A percentile compares a stretch with the other conserved stretches of the same genome.
phyloP scores from a whole-genome alignment of 306 rosid species.

The Vigna nakashimae region DNA sequence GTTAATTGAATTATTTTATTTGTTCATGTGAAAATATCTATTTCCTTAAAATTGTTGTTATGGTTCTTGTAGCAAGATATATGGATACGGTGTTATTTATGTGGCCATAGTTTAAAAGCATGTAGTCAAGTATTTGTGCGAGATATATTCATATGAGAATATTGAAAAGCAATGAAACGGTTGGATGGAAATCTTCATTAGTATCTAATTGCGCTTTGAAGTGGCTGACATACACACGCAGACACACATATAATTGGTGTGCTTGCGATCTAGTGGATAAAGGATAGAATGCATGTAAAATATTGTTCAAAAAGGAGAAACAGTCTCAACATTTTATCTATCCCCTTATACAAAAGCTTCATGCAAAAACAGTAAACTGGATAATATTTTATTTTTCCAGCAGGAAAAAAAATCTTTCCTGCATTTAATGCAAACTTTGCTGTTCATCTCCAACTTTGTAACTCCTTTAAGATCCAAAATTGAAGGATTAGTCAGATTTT shows the following conservation, averaged over 20 bases:
- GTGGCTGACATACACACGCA: not conserved
- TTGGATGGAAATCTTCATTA: slow-evolving; percentile 23
- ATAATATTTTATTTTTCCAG: slow-evolving; percentile 26
- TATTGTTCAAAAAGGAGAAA: not conserved
- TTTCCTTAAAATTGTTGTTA: slow-evolving; percentile 3
- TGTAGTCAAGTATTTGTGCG: slow-evolving; percentile 2
- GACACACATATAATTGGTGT: not conserved
- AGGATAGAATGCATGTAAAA: slow-evolving; percentile 19
- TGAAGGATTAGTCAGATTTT: slow-evolving; percentile 3
- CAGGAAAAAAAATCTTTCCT: not conserved
- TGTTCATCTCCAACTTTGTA: slow-evolving; percentile 1
- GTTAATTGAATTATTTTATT: slow-evolving; percentile 35
- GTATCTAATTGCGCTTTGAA: slow-evolving; percentile 20
- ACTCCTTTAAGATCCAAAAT: slow-evolving; percentile 16
- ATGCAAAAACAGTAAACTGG: slow-evolving; percentile 1
- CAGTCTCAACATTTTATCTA: not conserved
- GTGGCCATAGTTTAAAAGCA: not conserved
- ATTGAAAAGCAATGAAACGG: slow-evolving; percentile 21
- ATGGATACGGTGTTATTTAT: slow-evolving; percentile 4
- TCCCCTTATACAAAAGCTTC: not conserved
- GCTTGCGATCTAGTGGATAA: slow-evolving; percentile 12
- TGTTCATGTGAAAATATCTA: slow-evolving; percentile 12
- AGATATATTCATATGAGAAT: slow-evolving; percentile 31
- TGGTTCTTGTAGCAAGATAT: not conserved
- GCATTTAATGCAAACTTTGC: not conserved